Evolutionary conservation across 2,329 filamentous ascomycete species (phyloP).

Genomic region (Lasiodiplodia hormozganensis): DNA sequence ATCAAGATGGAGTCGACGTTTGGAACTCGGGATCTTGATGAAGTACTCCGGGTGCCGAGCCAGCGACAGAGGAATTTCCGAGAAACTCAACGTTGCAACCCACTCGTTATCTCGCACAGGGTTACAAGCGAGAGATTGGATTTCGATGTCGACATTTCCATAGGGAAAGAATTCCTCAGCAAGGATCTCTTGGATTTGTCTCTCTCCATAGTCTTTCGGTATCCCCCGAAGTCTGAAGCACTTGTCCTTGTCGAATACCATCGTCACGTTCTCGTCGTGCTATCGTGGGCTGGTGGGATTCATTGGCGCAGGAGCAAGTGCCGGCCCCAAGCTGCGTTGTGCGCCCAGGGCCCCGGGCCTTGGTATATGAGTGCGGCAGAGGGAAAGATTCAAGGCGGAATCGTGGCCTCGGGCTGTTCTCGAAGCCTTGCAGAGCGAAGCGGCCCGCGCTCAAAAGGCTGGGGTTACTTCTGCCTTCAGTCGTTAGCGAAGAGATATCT

Average conservation of each 20-base stretch:
- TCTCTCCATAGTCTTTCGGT: background rate
- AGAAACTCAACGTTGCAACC: background rate
- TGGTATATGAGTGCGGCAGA: too few species aligned
- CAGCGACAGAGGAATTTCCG: background rate
- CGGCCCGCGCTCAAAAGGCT: too few species aligned
- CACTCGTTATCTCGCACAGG: background rate
- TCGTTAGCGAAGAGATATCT: too few species aligned
- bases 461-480: too few species aligned
- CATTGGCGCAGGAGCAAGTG: too few species aligned
- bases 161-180: background rate
- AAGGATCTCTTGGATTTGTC: background rate
- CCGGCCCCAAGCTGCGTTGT: too few species aligned
- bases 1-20: background rate
- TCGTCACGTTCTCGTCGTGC: background rate
- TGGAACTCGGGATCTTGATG: background rate
- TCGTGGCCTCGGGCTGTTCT: too few species aligned
- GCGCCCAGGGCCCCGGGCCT: too few species aligned
- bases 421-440: too few species aligned
- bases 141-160: background rate
- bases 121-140: background rate
- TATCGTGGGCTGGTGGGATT: too few species aligned
- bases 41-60: background rate
- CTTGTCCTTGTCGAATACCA: background rate
- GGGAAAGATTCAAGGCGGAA: fast-evolving
- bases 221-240: background rate